These are phyloP conservation scores for Aspergillus nomiae DNA, from an alignment of 2,329 filamentous ascomycete species.

Conservation along the genomic window DNA sequence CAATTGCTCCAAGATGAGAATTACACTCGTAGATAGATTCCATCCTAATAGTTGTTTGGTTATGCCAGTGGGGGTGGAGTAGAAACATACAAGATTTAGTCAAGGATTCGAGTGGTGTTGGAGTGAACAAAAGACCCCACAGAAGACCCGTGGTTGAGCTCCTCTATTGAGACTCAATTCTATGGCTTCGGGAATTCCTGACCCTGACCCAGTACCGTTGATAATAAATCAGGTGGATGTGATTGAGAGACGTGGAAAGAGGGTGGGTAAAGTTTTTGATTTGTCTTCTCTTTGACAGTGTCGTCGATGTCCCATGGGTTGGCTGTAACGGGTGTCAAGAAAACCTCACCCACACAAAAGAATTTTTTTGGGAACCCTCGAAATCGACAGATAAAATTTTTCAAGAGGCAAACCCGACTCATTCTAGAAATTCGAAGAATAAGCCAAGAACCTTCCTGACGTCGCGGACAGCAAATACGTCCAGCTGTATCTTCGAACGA, in stretches of 20 bases:
- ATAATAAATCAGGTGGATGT: neutral
- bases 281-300: neutral
- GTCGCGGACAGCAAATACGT: neutral
- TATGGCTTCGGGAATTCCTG: slow-evolving; percentile 1
- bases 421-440: slow-evolving; percentile 1
- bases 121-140: neutral
- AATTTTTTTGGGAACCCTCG: neutral
- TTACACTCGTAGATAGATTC: neutral
- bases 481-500: neutral
- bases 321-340: neutral
- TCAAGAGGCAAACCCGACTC: neutral
- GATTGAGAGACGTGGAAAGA: neutral
- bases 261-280: neutral
- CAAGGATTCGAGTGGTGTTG: neutral
- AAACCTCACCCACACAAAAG: neutral
- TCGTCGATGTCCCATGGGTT: neutral
- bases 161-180: neutral
- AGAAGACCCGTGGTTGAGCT: slow-evolving; percentile 1
- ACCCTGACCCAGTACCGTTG: slow-evolving; percentile 1
- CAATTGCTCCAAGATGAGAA: slow-evolving; percentile 1
- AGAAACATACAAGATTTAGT: neutral
- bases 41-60: neutral
- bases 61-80: neutral
- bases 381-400: neutral
- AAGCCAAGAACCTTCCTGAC: neutral